Percentiles rank a stretch among this genome's conserved stretches.
These are phyloP conservation scores for Colletotrichum lentis DNA, from an alignment of 2,329 filamentous ascomycete genomes.

Conservation along the genomic window DNA sequence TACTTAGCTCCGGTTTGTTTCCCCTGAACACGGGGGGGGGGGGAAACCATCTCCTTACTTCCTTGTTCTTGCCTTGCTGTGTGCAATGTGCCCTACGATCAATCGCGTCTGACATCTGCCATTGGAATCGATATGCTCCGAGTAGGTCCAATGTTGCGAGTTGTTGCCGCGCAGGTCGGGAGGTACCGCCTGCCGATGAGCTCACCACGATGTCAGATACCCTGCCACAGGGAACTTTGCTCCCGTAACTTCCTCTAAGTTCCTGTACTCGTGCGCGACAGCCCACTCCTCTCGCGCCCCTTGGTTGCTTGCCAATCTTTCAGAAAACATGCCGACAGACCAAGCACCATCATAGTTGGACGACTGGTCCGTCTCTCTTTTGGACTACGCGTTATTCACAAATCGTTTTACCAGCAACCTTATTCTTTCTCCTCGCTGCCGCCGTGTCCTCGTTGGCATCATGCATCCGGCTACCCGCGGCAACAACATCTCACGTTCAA, in stretches of 20 bases:
- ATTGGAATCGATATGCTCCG: no score
- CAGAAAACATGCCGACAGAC: conserved; percentile 9
- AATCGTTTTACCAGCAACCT: conserved; percentile 18
- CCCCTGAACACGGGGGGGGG: conserved; percentile 6
- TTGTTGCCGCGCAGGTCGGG: neutral
- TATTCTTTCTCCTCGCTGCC: neutral
- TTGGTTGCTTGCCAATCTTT: neutral
- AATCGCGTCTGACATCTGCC: no score
- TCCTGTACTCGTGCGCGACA: neutral
- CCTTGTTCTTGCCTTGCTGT: neutral
- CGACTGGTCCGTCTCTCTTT: conserved; percentile 26
- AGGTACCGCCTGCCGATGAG: neutral
- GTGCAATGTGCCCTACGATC: neutral
- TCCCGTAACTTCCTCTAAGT: neutral
- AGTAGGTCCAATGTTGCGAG: neutral
- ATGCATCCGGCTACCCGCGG: conserved; percentile 24
- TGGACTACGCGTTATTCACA: conserved; percentile 8
- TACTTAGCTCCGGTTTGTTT: conserved; percentile 35
- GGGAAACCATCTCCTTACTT: conserved; percentile 27
- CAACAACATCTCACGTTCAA: conserved; percentile 15
- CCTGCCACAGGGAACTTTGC: neutral
- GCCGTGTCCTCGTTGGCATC: neutral
- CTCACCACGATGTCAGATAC: neutral
- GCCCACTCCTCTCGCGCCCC: neutral
- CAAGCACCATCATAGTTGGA: conserved; percentile 15